Evolutionary conservation across 2,329 filamentous ascomycete genomes (phyloP).

Genomic region (Stenocarpella maydis): DNA sequence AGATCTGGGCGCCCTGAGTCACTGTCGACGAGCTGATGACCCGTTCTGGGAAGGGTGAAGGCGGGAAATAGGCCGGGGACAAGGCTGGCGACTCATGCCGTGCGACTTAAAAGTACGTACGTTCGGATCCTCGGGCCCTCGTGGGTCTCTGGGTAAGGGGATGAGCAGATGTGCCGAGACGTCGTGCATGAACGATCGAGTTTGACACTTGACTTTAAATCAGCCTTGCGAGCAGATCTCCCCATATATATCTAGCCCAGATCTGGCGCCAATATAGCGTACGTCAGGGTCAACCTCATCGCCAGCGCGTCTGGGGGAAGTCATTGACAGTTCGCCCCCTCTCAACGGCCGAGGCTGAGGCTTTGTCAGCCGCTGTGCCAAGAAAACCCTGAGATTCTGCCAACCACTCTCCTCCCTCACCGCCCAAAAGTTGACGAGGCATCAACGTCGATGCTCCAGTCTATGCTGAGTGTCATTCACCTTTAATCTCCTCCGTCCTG

Average conservation of each 20-base stretch:
- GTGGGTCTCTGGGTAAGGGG: conserved; percentile 36
- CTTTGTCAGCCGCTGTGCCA: conserved; percentile 14
- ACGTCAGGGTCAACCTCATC: conserved; percentile 11
- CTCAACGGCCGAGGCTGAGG: conserved; percentile 20
- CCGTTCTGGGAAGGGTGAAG: conserved; percentile 23
- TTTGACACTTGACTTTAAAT: conserved; percentile 27
- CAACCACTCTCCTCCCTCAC: conserved; percentile 2
- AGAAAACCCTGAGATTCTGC: conserved; percentile 13
- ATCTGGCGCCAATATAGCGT: conserved; percentile 29
- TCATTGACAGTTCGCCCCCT: conserved; percentile 19
- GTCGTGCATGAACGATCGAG: conserved; percentile 25
- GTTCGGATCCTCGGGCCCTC: conserved; percentile 30
- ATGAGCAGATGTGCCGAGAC: conserved; percentile 21
- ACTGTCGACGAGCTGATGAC: conserved; percentile 31
- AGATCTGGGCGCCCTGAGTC: conserved; percentile 22
- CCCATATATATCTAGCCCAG: conserved; percentile 10
- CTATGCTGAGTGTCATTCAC: neutral
- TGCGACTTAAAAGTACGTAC: conserved; percentile 28
- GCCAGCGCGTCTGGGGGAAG: neutral
- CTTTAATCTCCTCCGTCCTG: neutral
- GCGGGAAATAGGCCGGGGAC: conserved; percentile 34
- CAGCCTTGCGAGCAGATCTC: conserved; percentile 29
- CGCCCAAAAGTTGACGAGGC: conserved; percentile 30
- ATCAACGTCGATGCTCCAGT: neutral
- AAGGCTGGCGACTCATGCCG: conserved; percentile 35